Base-by-base conservation (phyloP, 2,329 filamentous ascomycete species). In the Colletotrichum spaethianum region DNA sequence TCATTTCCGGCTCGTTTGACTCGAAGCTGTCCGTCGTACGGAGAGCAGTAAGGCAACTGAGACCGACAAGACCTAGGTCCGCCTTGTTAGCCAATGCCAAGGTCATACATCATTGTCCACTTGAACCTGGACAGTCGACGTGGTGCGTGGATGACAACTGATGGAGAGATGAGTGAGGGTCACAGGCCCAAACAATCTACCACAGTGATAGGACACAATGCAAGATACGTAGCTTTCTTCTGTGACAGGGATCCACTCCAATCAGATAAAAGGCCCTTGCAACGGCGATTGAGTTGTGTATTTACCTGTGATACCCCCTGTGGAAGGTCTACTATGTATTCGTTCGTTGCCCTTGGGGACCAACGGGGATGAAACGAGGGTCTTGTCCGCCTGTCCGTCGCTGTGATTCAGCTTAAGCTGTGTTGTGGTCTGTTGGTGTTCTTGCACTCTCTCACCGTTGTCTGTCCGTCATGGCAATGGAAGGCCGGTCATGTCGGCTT, bases 211-310 rank as follows among this genome's bases (percentile, higher is more conserved):
- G 50, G 38, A 50, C 3, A 9, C 28, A 65, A 65, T 38, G 31
- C 33, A 16, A 40, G 52, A 14, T 69, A 69, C 59, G 61, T 69
- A 65, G 60, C 33, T 65, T 23, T 36, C 52, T 36, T 65, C 26
- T n/a, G 50, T 53, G 61, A 50, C 31, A 28, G 46, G 28, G 53
- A 8, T 55, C 61, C 44, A 55, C 55, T 55, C 23, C 38, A 36
- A 66, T 50, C 28, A 70, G 26, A 56, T n/a, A 5, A 31, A 65
- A 48, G 26, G 67, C 33, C 60, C 33, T 55, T 48, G 66, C 59
- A 68, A 63, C 60, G 40, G 31, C 52, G 60, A 69, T 69, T 69
- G 52, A 69, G 66, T 65, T 69, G 46, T 63, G 44, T 20, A 7
- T 38, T 40, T 33, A 26, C 26, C 14, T 1, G 33, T 56, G 33